These are phyloP conservation scores for Talaromyces sp. DNA, from an alignment of 2,329 filamentous ascomycete genomes.

Conservation along the genomic window DNA sequence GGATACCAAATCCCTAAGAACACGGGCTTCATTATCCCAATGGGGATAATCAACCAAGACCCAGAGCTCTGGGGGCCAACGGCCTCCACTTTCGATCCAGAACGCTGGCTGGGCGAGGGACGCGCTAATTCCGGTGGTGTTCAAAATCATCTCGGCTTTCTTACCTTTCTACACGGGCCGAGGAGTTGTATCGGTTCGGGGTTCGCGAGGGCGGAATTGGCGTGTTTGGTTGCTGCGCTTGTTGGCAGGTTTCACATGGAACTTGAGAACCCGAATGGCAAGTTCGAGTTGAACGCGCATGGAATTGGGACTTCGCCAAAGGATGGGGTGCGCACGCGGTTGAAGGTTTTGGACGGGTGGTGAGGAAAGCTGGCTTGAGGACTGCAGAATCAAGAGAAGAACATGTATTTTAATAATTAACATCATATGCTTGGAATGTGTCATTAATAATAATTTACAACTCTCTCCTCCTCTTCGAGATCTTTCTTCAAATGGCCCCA, in stretches of 20 bases:
- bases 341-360: constrained; percentile 52
- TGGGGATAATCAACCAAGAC: constrained; percentile 55
- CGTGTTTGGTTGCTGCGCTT: constrained; percentile 73
- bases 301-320: constrained; percentile 62
- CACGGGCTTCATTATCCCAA: constrained; percentile 59
- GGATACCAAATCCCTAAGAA: constrained; percentile 66
- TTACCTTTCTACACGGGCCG: constrained; percentile 53
- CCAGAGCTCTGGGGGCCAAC: constrained; percentile 71
- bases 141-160: constrained; percentile 27
- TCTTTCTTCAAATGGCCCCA: no score
- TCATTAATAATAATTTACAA: no score
- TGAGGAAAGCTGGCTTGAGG: background rate
- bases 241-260: constrained; percentile 70
- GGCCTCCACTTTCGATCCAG: constrained; percentile 72
- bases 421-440: no score
- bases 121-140: constrained; percentile 60
- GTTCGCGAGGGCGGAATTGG: constrained; percentile 82
- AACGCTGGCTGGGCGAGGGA: constrained; percentile 62
- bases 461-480: no score
- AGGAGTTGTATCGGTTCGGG: constrained; percentile 77
- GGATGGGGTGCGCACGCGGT: constrained; percentile 66
- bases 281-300: constrained; percentile 58
- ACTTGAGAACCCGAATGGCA: constrained; percentile 59
- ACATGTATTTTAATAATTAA: no score
- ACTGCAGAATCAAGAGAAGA: no score